Conservation (phyloP, 768 basidiomycete genomes). For the Auricularia sp. region DNA sequence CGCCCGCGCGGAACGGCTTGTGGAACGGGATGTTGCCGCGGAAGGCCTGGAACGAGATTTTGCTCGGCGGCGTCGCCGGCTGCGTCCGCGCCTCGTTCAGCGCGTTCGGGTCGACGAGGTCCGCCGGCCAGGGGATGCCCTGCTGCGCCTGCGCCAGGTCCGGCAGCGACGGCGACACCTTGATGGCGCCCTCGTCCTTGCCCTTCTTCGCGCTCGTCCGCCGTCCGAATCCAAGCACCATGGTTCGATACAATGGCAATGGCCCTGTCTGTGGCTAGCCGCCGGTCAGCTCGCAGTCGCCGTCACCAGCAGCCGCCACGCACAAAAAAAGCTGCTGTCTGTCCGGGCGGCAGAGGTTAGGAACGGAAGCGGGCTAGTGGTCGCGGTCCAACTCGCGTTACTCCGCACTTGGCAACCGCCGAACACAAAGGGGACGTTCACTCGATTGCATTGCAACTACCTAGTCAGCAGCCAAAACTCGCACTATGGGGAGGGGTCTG, state of each 20-base stretch:
- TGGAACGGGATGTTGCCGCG: slow-evolving; percentile 63
- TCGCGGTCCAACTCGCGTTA: too few species aligned
- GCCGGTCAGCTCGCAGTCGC: too few species aligned
- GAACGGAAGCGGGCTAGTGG: too few species aligned
- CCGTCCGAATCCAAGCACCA: slow-evolving; percentile 15
- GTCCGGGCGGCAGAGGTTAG: too few species aligned
- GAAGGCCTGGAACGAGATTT: slow-evolving; percentile 74
- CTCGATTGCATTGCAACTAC: too few species aligned
- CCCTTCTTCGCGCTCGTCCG: slow-evolving; percentile 13
- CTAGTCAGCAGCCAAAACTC: too few species aligned
- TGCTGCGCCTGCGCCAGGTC: slow-evolving; percentile 49
- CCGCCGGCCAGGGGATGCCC: slow-evolving; percentile 78
- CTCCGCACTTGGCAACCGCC: neutral
- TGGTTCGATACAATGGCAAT: neutral
- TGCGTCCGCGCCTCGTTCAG: slow-evolving; percentile 39
- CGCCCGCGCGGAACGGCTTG: slow-evolving; percentile 60
- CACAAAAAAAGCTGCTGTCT: too few species aligned
- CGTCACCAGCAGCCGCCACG: too few species aligned
- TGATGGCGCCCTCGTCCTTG: slow-evolving; percentile 41
- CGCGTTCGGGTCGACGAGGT: slow-evolving; percentile 56
- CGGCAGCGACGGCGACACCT: slow-evolving; percentile 73
- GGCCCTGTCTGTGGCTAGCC: too few species aligned
- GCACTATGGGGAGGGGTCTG: too few species aligned
- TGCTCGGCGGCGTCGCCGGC: slow-evolving; percentile 51
- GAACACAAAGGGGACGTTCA: too few species aligned